Conservation (phyloP, 2,329 filamentous ascomycete genomes). For the Botrytis byssoidea region DNA sequence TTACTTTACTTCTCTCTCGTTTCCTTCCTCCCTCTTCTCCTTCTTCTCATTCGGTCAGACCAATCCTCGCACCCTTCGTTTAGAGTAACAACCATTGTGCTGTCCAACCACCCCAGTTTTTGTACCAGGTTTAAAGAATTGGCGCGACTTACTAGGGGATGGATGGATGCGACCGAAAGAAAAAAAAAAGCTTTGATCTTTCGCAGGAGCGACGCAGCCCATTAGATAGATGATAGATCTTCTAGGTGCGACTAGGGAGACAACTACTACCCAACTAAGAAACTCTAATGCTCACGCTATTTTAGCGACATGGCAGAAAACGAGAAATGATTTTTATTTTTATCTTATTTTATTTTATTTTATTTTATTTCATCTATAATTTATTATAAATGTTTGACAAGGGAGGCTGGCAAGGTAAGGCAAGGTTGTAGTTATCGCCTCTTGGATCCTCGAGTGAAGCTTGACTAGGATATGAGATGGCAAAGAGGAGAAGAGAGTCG, state of each 20-base stretch:
- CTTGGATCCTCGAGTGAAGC: slow-evolving; percentile 15
- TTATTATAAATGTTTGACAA: background rate
- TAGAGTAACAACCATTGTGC: slow-evolving; percentile 10
- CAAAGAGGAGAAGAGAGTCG: background rate
- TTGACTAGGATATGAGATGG: background rate
- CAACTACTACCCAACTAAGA: slow-evolving; percentile 10
- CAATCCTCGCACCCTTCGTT: slow-evolving; percentile 8
- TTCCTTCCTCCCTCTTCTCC: background rate
- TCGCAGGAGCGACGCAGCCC: background rate
- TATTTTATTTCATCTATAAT: background rate
- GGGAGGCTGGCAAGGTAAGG: background rate
- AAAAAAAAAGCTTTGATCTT: background rate
- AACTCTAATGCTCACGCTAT: background rate
- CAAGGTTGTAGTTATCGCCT: slow-evolving; percentile 15
- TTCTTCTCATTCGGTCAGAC: background rate
- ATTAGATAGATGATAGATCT: background rate
- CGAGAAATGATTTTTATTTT: background rate
- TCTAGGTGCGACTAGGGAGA: background rate
- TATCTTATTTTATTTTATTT: background rate
- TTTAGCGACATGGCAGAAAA: background rate
- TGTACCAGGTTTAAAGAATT: slow-evolving; percentile 8
- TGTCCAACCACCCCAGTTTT: slow-evolving; percentile 16
- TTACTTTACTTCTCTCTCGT: background rate
- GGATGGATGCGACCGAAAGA: background rate
- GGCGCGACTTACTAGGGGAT: background rate